Conservation (phyloP, 169 alveolate genomes). For the Plasmodium chabaudi region DNA sequence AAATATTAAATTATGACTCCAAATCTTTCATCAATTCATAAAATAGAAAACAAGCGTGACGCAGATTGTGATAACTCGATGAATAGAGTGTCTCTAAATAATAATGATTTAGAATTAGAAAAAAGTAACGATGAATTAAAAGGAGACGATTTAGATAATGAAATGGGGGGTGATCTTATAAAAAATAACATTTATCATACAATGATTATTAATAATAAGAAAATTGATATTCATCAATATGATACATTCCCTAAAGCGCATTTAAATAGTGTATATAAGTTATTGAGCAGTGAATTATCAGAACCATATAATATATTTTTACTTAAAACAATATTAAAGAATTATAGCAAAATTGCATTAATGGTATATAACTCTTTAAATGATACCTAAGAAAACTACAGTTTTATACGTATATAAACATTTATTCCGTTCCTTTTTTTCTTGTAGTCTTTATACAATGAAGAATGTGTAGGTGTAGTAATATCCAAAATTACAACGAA, state of each 20-base stretch:
- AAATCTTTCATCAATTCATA: slow-evolving; percentile 24
- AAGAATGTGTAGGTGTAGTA: slow-evolving; percentile 66
- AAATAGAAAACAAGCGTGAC: slow-evolving; percentile 37
- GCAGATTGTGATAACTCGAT: slow-evolving; percentile 2
- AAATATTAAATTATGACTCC: slow-evolving; percentile 16
- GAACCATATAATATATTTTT: slow-evolving; percentile 72
- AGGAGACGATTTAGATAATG: slow-evolving; percentile 2
- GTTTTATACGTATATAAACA: slow-evolving; percentile 11
- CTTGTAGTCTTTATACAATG: slow-evolving; percentile 50
- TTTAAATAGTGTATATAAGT: slow-evolving; percentile 58
- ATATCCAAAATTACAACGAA: slow-evolving; percentile 64
- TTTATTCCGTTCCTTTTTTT: neutral
- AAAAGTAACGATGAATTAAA: slow-evolving; percentile 12
- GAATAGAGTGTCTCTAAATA: slow-evolving; percentile 15
- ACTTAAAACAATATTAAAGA: slow-evolving; percentile 70
- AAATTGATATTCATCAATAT: slow-evolving; percentile 56
- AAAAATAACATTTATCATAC: slow-evolving; percentile 52
- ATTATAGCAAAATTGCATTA: slow-evolving; percentile 57
- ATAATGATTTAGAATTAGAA: slow-evolving; percentile 58
- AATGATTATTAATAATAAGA: slow-evolving; percentile 33
- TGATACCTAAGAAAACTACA: neutral
- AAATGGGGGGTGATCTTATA: slow-evolving; percentile 1
- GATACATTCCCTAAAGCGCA: slow-evolving; percentile 62
- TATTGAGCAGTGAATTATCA: slow-evolving; percentile 68
- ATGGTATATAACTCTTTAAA: slow-evolving; percentile 50